Evolutionary conservation across 805 yeast genomes (phyloP).

Genomic region (Yamadazyma olivae): DNA sequence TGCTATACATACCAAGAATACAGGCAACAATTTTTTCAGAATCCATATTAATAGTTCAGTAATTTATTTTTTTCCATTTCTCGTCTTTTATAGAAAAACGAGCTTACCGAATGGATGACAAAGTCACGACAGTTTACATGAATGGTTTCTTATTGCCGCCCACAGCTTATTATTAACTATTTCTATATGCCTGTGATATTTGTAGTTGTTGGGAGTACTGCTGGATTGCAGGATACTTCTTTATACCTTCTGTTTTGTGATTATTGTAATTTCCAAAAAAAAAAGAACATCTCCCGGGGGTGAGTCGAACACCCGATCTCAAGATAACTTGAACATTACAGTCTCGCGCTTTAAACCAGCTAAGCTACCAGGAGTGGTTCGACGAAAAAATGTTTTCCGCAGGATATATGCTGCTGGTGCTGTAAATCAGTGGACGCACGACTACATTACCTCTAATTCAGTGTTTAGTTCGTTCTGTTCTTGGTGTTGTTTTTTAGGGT

Average conservation of each 20-base stretch:
- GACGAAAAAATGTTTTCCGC: too few species aligned
- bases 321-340: constrained; percentile 36
- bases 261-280: constrained; percentile 3
- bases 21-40: constrained; percentile 41
- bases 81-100: not conserved
- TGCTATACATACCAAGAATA: constrained; percentile 34
- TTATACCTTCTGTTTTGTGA: too few species aligned
- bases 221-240: too few species aligned
- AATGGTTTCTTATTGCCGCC: not conserved
- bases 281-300: constrained; percentile 38
- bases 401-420: too few species aligned
- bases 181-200: too few species aligned
- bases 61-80: not conserved
- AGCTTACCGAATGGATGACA: not conserved
- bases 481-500: too few species aligned
- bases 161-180: too few species aligned
- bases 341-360: constrained; percentile 45
- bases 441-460: too few species aligned
- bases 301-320: constrained; percentile 46
- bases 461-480: too few species aligned
- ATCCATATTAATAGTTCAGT: constrained; percentile 20
- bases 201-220: too few species aligned
- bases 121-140: not conserved
- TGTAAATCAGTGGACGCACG: too few species aligned
- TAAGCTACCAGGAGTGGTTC: constrained; percentile 26